Base-by-base conservation (phyloP, 1,139 yeast genomes). In the Geotrichum australiense region DNA sequence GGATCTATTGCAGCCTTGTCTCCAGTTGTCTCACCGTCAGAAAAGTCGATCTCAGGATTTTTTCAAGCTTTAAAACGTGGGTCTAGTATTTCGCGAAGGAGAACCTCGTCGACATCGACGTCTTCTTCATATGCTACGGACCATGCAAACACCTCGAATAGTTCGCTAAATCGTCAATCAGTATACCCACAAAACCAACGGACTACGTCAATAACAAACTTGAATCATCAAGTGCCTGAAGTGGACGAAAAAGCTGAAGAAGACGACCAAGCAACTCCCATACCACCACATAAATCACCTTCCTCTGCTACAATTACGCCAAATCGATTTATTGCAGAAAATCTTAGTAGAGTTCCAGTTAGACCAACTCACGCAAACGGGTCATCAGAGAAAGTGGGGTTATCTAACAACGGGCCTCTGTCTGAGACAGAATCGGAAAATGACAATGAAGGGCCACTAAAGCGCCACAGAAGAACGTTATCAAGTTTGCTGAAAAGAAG, bases 31-130 rank as follows among this genome's bases (percentile, higher is more conserved):
- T 31, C 36, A 12, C 41, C 41, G 20, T 35, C 37, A 5, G 44
- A 41, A 25, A 41, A 36, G 33, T 30, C 39, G 10, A 18, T 32
- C 12, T 27, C 36, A 8, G 46, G 46, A 7, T 42, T 42, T 26
- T 38, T 42, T 21, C 39, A 38, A 23, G 42, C 46, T 10, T 19
- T 42, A 16, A 42, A 42, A 23, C 25, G 46, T 28, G 40, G 42
- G 6, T 36, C 46, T 6, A 42, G 46, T 35, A 16, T 42, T 5
- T 24, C 42, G 7, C 33, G 42, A 10, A 26, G 39, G 18, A 32
- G 46, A 29, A 40, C 33, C 6, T 34, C 35, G 6, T 40, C 41
- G 5, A 24, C 35, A 11, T 43, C 47, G 8, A 36, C 44, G 4
- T n/a, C 28, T 1, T 35, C 40, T 19, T 34, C 37, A 11, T 28